Base-by-base conservation (phyloP, 208 protist species). In the Trypanosoma avium region DNA sequence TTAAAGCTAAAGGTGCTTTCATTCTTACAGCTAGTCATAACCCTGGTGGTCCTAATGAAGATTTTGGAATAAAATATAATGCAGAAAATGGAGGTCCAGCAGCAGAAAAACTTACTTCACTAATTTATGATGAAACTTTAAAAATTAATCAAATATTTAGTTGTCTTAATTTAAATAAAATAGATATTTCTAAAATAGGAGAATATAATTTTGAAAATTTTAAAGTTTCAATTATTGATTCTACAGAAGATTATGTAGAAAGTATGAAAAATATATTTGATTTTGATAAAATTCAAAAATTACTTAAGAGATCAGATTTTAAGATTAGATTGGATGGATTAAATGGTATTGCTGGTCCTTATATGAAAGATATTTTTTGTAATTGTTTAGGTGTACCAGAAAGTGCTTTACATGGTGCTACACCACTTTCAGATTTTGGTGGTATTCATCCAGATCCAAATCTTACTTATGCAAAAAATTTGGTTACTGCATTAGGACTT, bases 61-160 rank as follows among this genome's bases (percentile, higher is more conserved):
- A 99, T 76, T 99, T 99, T 78, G 98, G 98, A 60, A 98, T 99
- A 71, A 99, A 99, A 84, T 99, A 98, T 81, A 99, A 99, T 84
- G 82, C 79, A 35, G 73, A 75, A 17, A 99, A 99, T 71, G 98
- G 98, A 53, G 98, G 97, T 36, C 97, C 98, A 19, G 97, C 98
- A 0, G 86, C 95, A 17, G 95, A 98, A 69, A 83, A 77, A 35
- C 67, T 99, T 32, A 99, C 98, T 10, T 74, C 97, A 26, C 63
- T 50, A 15, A 99, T 99, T 67, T 98, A 89, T 75, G 72, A 93
- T n/a, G 57, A 90, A 42, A 95, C 97, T 9, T 64, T 78, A 15
- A 82, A 70, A 24, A 87, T 99, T 19, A 46, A 71, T 47, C 72
- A 74, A 45, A 54, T 94, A 64, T 61, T 56, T 2, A 70, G 89